A percentile compares a stretch with the other conserved stretches of the same genome.
phyloP scores from a whole-genome alignment of 148 eudicot genomes.

The Drosera capensis region DNA sequence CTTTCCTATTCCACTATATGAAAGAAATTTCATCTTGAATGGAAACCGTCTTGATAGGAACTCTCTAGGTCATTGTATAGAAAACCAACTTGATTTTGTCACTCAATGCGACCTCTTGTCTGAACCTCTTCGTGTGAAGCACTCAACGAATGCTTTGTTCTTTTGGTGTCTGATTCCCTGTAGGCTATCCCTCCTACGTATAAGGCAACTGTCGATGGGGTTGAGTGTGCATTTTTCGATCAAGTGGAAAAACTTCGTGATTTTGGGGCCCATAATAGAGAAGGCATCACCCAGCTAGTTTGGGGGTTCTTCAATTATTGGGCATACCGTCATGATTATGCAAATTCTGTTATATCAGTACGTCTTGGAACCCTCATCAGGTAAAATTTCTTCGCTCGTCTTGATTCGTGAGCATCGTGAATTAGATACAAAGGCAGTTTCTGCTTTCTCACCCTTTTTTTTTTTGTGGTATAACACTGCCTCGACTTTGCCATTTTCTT shows the following conservation, averaged over 20 bases:
- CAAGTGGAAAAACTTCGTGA: conserved; percentile 60
- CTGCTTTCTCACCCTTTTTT: too few species aligned
- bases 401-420: background rate
- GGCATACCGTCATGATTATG: conserved; percentile 87
- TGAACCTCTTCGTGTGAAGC: background rate
- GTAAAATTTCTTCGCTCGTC: conserved; percentile 17
- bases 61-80: too few species aligned
- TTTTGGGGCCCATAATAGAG: conserved; percentile 61
- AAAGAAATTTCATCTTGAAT: too few species aligned
- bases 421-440: too few species aligned
- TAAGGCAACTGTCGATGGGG: conserved; percentile 43
- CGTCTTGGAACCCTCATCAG: conserved; percentile 61
- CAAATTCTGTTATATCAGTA: conserved; percentile 71
- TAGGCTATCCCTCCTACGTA: conserved; percentile 75
- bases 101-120: too few species aligned
- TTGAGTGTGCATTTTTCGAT: conserved; percentile 63
- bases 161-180: background rate
- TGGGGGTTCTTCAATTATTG: conserved; percentile 92
- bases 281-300: conserved; percentile 57
- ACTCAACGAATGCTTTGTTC: background rate
- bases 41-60: too few species aligned
- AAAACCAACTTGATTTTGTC: too few species aligned
- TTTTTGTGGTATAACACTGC: too few species aligned
- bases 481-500: conserved; percentile 1
- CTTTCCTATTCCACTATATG: too few species aligned